Evolutionary conservation across 192 early-diverging fungal genomes (phyloP).

Genomic region (Backusella parvicylindrica): DNA sequence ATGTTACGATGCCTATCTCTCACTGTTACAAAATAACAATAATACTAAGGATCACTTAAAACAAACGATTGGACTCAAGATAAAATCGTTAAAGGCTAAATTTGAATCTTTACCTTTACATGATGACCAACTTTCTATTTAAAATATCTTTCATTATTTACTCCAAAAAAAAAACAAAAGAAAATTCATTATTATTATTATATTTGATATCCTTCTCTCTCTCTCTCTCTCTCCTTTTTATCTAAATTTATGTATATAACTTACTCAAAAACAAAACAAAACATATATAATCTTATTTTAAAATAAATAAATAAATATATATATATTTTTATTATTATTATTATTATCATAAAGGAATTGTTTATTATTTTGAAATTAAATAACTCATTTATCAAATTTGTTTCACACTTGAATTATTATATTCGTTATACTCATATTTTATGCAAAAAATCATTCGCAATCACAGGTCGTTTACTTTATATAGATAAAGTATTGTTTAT

Average conservation of each 20-base stretch:
- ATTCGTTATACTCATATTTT: neutral
- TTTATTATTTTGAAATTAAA: conserved; percentile 6
- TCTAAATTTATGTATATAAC: neutral
- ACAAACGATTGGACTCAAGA: neutral
- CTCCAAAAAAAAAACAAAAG: neutral
- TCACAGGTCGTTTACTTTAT: neutral
- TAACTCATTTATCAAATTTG: neutral
- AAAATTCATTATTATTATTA: neutral
- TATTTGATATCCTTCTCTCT: neutral
- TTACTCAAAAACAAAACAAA: neutral
- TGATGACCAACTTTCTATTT: neutral
- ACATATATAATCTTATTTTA: neutral
- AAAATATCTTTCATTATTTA: neutral
- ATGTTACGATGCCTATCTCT: conserved; percentile 16
- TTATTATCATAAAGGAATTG: neutral
- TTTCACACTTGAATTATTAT: neutral
- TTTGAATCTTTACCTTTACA: neutral
- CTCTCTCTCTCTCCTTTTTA: neutral
- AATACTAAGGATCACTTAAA: neutral
- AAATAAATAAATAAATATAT: neutral
- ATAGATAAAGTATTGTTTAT: neutral
- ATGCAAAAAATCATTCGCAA: neutral
- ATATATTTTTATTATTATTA: neutral
- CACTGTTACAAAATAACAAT: neutral
- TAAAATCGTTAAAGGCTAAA: neutral